Base-by-base conservation (phyloP, 768 basidiomycete species). In the Phlebiopsis gigantea region DNA sequence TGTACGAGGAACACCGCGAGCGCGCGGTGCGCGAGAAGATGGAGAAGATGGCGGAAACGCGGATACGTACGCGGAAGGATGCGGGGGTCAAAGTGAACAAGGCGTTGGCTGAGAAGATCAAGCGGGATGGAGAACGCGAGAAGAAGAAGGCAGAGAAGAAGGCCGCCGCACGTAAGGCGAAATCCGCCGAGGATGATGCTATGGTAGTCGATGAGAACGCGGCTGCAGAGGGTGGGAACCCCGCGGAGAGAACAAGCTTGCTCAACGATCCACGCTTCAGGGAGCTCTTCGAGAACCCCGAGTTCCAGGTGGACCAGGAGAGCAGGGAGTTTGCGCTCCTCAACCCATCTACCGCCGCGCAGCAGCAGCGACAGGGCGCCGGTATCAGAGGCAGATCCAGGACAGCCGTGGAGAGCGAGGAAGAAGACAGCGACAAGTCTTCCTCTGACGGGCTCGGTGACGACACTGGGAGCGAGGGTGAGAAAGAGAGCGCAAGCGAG, bases 1-100 rank as follows among this genome's bases (percentile, higher is more conserved):
- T 88, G 9, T 98, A 98, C 69, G 86, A 85, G 41, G 97, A 99
- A 66, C 87, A 98, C 70, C 88, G 93, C 61, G 93, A 96, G 70
- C 87, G 86, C 65, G 73, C 93, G 67, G 80, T 98, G 53, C 81
- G 82, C 50, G 87, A 92, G 66, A 93, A 93, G 71, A 83, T 99
- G 75, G 93, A 94, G 57, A 93, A 93, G 71, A 81, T 97, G 76
- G 87, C 92, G 0, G 95, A 98, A 71, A 89, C 84, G 10, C 82
- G 97, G 46, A 98, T 99, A 69, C 85, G 97, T 14, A 74, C 90
- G 41, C 82, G 81, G 71, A 93, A 93, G 70, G 80, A 85, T 53
- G 67, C 67, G 49, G 83, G 77, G 51, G 84, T 82, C 68, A 93
- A 91, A 74, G 88, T 89, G 67, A 89, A 89, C 75, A 84, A 91